phyloP scores from a whole-genome alignment of 495 filamentous ascomycete genomes.

The Daldinia loculata region DNA sequence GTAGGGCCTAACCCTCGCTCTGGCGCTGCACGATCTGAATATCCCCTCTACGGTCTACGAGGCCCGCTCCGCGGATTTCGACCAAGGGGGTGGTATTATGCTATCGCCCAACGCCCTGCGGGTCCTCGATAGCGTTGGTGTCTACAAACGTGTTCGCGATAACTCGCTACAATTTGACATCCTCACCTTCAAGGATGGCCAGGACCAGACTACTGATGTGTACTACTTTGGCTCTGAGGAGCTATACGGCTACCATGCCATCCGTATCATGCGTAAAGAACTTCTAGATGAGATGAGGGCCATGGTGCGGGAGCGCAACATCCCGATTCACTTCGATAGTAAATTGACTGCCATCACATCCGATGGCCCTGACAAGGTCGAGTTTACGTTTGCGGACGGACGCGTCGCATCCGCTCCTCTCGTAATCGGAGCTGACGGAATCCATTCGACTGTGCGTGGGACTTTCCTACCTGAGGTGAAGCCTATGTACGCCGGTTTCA shows the following conservation, averaged over 20 bases:
- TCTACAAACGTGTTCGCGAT: constrained; percentile 51
- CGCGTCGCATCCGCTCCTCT: constrained; percentile 36
- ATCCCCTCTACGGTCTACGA: constrained; percentile 26
- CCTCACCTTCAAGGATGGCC: constrained; percentile 52
- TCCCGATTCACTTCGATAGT: constrained; percentile 53
- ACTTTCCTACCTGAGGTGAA: constrained; percentile 22
- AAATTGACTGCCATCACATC: constrained; percentile 53
- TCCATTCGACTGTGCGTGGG: constrained; percentile 56
- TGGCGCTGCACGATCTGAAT: constrained; percentile 15
- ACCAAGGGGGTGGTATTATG: constrained; percentile 59
- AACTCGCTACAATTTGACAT: constrained; percentile 49
- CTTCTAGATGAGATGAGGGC: constrained; percentile 51
- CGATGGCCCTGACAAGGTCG: constrained; percentile 48
- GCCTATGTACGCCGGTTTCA: constrained; percentile 33
- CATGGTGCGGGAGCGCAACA: constrained; percentile 46
- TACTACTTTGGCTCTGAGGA: constrained; percentile 56
- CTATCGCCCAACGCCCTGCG: constrained; percentile 62
- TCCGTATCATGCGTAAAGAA: constrained; percentile 60
- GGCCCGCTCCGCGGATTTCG: constrained; percentile 15
- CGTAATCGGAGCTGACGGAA: constrained; percentile 61
- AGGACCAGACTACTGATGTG: constrained; percentile 49
- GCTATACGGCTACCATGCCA: constrained; percentile 55
- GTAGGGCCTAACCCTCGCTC: constrained; percentile 20
- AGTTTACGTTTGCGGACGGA: constrained; percentile 55
- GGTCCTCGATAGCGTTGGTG: constrained; percentile 56